Percentiles rank a stretch among this genome's conserved stretches.
These are phyloP conservation scores for Pholiota adiposa DNA, from an alignment of 1,284 basidiomycete genomes.

Conservation along the genomic window DNA sequence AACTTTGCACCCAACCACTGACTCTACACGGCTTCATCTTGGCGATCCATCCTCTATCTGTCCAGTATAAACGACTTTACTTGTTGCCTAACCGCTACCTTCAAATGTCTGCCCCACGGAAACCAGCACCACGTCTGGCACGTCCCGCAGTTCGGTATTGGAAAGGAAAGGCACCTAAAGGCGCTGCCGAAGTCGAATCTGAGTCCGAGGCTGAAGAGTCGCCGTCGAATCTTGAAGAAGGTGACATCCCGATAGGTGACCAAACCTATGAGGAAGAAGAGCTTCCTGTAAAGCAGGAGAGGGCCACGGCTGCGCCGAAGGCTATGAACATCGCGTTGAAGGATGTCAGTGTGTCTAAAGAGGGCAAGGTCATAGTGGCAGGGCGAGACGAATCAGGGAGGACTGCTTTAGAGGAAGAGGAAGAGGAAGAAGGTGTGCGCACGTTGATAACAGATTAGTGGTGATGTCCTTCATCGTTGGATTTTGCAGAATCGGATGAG, in stretches of 20 bases:
- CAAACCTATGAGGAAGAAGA: conserved; percentile 50
- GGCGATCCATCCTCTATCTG: no score
- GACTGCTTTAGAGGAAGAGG: conserved; percentile 51
- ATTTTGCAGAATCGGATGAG: conserved; percentile 41
- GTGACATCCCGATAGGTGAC: conserved; percentile 61
- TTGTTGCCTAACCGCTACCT: background rate
- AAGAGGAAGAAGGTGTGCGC: conserved; percentile 41
- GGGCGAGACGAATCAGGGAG: conserved; percentile 75
- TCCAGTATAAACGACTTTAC: no score
- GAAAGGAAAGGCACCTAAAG: conserved; percentile 85
- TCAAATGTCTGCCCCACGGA: conserved; percentile 40
- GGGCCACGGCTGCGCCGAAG: conserved; percentile 40
- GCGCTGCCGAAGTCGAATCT: conserved; percentile 57
- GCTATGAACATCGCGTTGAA: conserved; percentile 73
- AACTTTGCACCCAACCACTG: no score
- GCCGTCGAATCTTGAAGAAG: conserved; percentile 49
- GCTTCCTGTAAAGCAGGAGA: conserved; percentile 41
- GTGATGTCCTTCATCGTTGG: conserved; percentile 14
- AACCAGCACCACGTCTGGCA: conserved; percentile 72
- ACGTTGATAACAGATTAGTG: background rate
- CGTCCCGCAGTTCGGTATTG: conserved; percentile 80
- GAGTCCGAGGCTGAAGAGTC: conserved; percentile 64
- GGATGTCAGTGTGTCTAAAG: conserved; percentile 77
- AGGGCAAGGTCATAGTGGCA: conserved; percentile 77
- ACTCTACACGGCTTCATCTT: no score